These are phyloP conservation scores for Fusarium sp. DNA, from an alignment of 2,329 filamentous ascomycete species.

Conservation along the genomic window DNA sequence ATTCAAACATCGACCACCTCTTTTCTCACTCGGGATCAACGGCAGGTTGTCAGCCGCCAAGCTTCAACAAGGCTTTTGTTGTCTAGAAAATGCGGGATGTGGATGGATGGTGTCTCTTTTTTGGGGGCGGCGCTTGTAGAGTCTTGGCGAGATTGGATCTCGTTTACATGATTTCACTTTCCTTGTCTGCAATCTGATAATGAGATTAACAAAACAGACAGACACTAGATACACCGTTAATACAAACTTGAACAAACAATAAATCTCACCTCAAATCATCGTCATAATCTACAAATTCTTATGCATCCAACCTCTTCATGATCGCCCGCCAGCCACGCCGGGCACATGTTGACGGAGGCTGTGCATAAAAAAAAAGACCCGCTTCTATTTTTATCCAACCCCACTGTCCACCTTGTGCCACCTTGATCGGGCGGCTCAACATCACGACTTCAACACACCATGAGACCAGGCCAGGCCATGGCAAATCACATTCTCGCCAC, in stretches of 20 bases:
- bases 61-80: not conserved
- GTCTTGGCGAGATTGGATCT: constrained; percentile 33
- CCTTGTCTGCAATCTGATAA: not conserved
- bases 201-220: not conserved
- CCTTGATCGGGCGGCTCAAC: constrained; percentile 26
- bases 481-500: not conserved
- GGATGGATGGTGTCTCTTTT: not conserved
- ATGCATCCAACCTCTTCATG: constrained; percentile 16
- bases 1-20: constrained; percentile 7
- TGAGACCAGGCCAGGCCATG: not conserved
- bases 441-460: not conserved
- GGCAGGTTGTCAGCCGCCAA: constrained; percentile 6
- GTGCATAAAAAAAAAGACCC: constrained; percentile 18
- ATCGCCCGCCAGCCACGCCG: constrained; percentile 12
- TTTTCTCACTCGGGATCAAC: not conserved
- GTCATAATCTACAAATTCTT: constrained; percentile 4
- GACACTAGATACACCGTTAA: not conserved
- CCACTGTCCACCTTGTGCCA: constrained; percentile 9
- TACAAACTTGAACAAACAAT: not conserved
- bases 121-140: not conserved
- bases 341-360: constrained; percentile 23
- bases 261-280: not conserved
- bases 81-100: not conserved
- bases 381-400: constrained; percentile 37
- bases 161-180: constrained; percentile 13